Evolutionary conservation across 2,329 filamentous ascomycete genomes (phyloP).

Genomic region (Hirsutella rhossiliensis): DNA sequence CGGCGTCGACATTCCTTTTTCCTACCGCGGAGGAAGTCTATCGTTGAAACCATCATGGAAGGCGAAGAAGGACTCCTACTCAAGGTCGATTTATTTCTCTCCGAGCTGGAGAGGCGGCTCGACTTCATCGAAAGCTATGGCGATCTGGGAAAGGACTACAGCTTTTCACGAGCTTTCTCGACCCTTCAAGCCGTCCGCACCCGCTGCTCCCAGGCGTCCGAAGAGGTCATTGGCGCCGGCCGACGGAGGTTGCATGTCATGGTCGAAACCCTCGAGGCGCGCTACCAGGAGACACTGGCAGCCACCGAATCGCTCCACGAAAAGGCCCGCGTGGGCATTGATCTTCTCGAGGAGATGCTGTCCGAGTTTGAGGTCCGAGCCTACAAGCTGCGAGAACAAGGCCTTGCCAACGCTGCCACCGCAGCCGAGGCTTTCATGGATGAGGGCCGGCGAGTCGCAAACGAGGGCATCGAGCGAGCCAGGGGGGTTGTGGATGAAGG

Average conservation of each 20-base stretch:
- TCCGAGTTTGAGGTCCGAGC: constrained; percentile 75
- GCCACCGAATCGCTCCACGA: constrained; percentile 82
- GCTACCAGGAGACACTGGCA: constrained; percentile 76
- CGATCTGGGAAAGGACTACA: constrained; percentile 70
- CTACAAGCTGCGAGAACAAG: constrained; percentile 66
- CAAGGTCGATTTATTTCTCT: constrained; percentile 67
- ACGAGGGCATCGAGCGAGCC: constrained; percentile 64
- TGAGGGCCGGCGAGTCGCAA: constrained; percentile 67
- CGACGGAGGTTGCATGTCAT: constrained; percentile 74
- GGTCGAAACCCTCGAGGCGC: constrained; percentile 80
- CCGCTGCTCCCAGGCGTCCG: constrained; percentile 80
- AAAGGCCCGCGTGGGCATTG: constrained; percentile 79
- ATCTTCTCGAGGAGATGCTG: constrained; percentile 74
- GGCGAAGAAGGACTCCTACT: constrained; percentile 49
- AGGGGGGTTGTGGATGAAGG: constrained; percentile 69
- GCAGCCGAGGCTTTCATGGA: constrained; percentile 63
- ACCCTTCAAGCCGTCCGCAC: constrained; percentile 80
- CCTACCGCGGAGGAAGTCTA: constrained; percentile 42
- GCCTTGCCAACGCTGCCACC: constrained; percentile 53
- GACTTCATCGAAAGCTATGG: constrained; percentile 84
- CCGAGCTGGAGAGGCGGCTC: constrained; percentile 74
- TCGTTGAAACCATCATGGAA: constrained; percentile 50
- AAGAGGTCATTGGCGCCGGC: constrained; percentile 79
- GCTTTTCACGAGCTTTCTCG: constrained; percentile 72
- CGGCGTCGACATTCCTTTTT: constrained; percentile 46